Evolutionary conservation across 305 asterid genomes (phyloP), one percentile per base, ranked within the genome.

Genomic region (Fraxinus nigra): DNA sequence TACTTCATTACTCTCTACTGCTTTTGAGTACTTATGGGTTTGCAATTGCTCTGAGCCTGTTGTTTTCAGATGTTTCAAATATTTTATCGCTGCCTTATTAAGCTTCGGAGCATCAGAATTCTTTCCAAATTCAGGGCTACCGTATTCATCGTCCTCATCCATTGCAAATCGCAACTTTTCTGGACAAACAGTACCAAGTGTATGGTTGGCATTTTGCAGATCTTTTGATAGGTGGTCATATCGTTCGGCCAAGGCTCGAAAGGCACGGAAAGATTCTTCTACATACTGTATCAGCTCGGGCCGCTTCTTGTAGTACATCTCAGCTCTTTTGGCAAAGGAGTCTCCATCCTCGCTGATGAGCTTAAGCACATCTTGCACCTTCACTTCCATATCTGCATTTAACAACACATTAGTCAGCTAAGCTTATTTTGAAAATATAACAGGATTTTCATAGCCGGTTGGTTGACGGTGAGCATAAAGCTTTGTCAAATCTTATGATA

Each of bases 301-400:
- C 78, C 97, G 74, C 59, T 89, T 82, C 86, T 86, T 83, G 94
- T 92, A 92, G 85, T 91, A 93, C 97, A 92, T 93, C 38, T 93
- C 97, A 0, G 97, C 97, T 80, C 97, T 82, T 85, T 91, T 87
- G 18, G 92, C 94, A 13, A 93, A 93, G 3, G 97, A 92, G 84
- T 93, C 97, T 3, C 97, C 97, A 11, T 92, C 97, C 18, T 85
- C 90, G 82, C 89, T 92, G 1, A 93, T 87, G n/a, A 93, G 89
- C 20, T 81, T 85, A 3, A 92, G 90, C 93, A 92, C 89, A 32
- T 85, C 48, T 18, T 88, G 89, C 9, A 92, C 97, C 75, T 86
- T 93, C 82, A 85, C 94, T 72, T 92, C 97, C 97, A 93, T 90
- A 74, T 93, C 97, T 93, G 82, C 87, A 84, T 20, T 20, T 22